Evolutionary conservation across 129 eudicot genomes (phyloP).

Genomic region (Helichrysum umbraculigerum): DNA sequence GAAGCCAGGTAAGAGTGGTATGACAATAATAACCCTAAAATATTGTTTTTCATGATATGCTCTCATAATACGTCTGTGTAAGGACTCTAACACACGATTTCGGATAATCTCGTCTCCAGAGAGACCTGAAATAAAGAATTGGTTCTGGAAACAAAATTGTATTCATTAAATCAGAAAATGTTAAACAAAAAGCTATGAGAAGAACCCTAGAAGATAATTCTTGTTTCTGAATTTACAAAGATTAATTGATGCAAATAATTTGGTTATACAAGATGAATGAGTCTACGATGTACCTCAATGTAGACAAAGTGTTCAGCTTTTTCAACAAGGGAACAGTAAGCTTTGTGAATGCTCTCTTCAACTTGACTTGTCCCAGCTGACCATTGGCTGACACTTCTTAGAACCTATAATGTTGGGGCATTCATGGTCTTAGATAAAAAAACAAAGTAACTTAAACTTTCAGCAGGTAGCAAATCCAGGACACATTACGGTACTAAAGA

Average conservation of each 20-base stretch:
- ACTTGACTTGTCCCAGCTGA: constrained; percentile 99
- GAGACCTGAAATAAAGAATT: constrained; percentile 97
- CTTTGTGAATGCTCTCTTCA: constrained; percentile 91
- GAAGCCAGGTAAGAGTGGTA: constrained; percentile 97
- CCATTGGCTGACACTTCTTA: constrained; percentile 98
- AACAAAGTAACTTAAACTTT: neutral
- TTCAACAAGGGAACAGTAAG: constrained; percentile 96
- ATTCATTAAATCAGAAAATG: constrained; percentile 8
- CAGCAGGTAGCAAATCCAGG: constrained; percentile 17
- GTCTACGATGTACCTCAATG: constrained; percentile 68
- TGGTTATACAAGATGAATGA: constrained; percentile 18
- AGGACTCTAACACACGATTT: constrained; percentile 84
- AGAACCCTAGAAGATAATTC: neutral
- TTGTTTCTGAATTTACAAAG: neutral
- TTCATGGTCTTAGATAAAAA: constrained; percentile 1
- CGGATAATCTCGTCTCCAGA: constrained; percentile 81
- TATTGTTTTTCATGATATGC: constrained; percentile 80
- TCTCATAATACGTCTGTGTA: constrained; percentile 74
- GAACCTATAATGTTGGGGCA: constrained; percentile 47
- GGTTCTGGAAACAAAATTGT: constrained; percentile 70
- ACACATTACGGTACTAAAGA: neutral
- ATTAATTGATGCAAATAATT: neutral
- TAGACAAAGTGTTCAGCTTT: constrained; percentile 91
- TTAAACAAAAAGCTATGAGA: constrained; percentile 5
- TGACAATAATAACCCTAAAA: constrained; percentile 80